phyloP scores from a whole-genome alignment of 2,329 filamentous ascomycete species.

The Penicillium rolfsii region DNA sequence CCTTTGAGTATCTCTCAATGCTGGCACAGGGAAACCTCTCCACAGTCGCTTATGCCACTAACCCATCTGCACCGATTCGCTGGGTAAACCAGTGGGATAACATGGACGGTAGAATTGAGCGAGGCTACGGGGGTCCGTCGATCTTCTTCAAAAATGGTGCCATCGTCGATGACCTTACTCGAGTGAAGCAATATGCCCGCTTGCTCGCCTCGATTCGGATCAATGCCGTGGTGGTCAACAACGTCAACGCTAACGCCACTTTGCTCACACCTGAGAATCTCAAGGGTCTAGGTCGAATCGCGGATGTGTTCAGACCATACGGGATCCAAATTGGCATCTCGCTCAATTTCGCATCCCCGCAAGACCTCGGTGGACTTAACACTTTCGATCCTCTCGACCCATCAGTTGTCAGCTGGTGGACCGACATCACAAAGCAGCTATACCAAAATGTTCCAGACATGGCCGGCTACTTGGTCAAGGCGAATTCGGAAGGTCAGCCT shows the following conservation, averaged over 20 bases:
- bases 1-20: constrained; percentile 69
- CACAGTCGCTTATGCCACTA: constrained; percentile 53
- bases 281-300: constrained; percentile 63
- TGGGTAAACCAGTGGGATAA: constrained; percentile 79
- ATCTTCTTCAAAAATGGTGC: constrained; percentile 67
- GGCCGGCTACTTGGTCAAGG: constrained; percentile 71
- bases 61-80: constrained; percentile 63
- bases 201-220: constrained; percentile 68
- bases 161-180: constrained; percentile 62
- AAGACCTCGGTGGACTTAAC: constrained; percentile 57
- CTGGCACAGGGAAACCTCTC: constrained; percentile 64
- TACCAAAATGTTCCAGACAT: constrained; percentile 68
- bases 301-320: constrained; percentile 68
- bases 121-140: constrained; percentile 68
- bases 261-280: constrained; percentile 62
- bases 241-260: constrained; percentile 69
- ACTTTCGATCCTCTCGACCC: constrained; percentile 69
- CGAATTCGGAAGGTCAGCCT: constrained; percentile 72
- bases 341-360: constrained; percentile 69
- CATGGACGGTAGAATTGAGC: constrained; percentile 66
- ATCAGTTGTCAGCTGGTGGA: constrained; percentile 66
- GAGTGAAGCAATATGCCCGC: constrained; percentile 65
- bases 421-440: constrained; percentile 60
- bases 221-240: constrained; percentile 70
- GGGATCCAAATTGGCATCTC: constrained; percentile 68